Percentiles rank a stretch among this genome's conserved stretches.
These are phyloP conservation scores for Dioscorea cayenensis DNA, from an alignment of 116 monocot genomes.

Conservation along the genomic window DNA sequence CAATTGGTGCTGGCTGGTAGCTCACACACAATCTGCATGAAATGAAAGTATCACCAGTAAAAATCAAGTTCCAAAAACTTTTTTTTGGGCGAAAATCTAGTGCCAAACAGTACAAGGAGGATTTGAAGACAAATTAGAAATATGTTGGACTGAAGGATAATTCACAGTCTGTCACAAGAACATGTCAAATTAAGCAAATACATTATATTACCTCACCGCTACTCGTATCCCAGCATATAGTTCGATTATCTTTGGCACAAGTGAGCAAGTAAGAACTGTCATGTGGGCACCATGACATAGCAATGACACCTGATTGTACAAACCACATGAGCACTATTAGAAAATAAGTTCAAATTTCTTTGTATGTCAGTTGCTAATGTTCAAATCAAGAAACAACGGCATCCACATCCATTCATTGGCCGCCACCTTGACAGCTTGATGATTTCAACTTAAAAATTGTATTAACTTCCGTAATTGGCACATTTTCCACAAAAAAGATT, in stretches of 20 bases:
- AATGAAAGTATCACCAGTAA: neutral
- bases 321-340: neutral
- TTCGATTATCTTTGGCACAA: slow-evolving; percentile 96
- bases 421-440: too few relatives aligned
- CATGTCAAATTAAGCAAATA: neutral
- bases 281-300: slow-evolving; percentile 99
- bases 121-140: neutral
- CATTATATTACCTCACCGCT: slow-evolving; percentile 57
- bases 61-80: neutral
- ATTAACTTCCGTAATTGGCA: too few relatives aligned
- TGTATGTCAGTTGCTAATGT: neutral
- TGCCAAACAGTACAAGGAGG: neutral
- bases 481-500: too few relatives aligned
- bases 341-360: neutral
- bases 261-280: slow-evolving; percentile 87
- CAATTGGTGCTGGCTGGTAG: slow-evolving; percentile 95
- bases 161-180: neutral
- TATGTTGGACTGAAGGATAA: neutral
- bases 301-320: slow-evolving; percentile 72
- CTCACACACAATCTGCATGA: slow-evolving; percentile 73
- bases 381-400: neutral
- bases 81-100: neutral
- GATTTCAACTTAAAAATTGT: too few relatives aligned
- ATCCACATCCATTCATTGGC: neutral
- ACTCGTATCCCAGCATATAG: slow-evolving; percentile 97